These are phyloP conservation scores for Corchorus capsularis DNA, from an alignment of 345 rosid genomes.

Conservation along the genomic window DNA sequence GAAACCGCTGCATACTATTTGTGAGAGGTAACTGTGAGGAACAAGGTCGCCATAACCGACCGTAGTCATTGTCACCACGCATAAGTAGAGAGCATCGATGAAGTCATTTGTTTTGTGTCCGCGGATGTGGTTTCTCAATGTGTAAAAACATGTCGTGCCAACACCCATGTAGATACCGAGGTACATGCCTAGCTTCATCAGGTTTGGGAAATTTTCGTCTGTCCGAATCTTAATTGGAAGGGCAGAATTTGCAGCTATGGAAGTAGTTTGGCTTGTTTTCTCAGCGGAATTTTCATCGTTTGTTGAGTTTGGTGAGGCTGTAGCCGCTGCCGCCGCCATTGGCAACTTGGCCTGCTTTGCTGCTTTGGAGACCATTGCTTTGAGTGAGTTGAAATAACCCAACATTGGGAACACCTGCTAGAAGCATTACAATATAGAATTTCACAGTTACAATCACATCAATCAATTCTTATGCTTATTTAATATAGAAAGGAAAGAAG, in stretches of 20 bases:
- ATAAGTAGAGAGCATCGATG: slow-evolving; percentile 7
- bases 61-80: slow-evolving; percentile 26
- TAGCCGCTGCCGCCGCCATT: slow-evolving; percentile 11
- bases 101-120: slow-evolving; percentile 20
- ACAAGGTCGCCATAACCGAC: slow-evolving; percentile 29
- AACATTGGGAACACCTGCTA: slow-evolving; percentile 6
- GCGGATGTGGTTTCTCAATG: slow-evolving; percentile 11
- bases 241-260: background rate
- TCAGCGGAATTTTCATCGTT: background rate
- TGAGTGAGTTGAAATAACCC: slow-evolving; percentile 3
- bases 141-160: slow-evolving; percentile 14
- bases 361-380: slow-evolving; percentile 10
- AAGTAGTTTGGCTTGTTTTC: background rate
- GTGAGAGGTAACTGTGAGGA: slow-evolving; percentile 6
- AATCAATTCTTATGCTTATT: no score
- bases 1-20: background rate
- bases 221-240: background rate
- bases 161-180: slow-evolving; percentile 15
- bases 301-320: background rate
- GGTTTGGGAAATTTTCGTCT: background rate
- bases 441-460: background rate
- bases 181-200: slow-evolving; percentile 8
- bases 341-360: slow-evolving; percentile 8
- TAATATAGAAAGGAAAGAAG: no score
- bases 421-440: slow-evolving; percentile 2